A percentile compares a stretch with the other conserved stretches of the same genome.
Conservation (phyloP, 2,329 filamentous ascomycete species). For the Chaetomium globosum region DNA sequence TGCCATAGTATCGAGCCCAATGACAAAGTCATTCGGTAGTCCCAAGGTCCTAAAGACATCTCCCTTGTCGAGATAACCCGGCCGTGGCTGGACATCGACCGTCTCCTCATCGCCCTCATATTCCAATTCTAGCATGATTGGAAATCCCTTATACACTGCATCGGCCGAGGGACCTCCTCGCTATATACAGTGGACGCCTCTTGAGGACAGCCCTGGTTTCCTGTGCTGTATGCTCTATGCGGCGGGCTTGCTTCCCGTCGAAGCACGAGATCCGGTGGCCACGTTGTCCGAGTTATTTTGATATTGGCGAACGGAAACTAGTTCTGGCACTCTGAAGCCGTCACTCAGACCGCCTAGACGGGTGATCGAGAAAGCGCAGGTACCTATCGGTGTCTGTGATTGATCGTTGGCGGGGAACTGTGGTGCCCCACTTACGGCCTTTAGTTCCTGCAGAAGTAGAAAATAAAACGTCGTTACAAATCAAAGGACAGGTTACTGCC, state of each 20-base stretch:
- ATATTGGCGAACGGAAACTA: neutral
- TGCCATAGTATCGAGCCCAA: constrained; percentile 58
- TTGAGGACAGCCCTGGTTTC: neutral
- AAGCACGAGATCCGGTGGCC: neutral
- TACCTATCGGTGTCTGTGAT: no score
- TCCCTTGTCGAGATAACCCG: constrained; percentile 43
- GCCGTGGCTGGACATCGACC: neutral
- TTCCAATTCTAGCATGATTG: neutral
- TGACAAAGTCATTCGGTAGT: constrained; percentile 53
- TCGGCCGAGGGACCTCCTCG: neutral
- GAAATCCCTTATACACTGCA: neutral
- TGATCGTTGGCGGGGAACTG: neutral
- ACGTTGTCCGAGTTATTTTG: neutral
- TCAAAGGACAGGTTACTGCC: neutral
- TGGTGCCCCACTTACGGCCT: neutral
- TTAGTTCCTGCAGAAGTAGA: neutral
- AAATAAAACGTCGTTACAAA: neutral
- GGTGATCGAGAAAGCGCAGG: no score
- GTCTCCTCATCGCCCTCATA: neutral
- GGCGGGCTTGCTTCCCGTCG: neutral
- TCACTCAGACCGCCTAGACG: neutral
- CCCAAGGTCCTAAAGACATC: constrained; percentile 58
- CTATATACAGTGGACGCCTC: neutral
- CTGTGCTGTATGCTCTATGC: neutral
- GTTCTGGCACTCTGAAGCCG: neutral